Evolutionary conservation across 2,329 filamentous ascomycete genomes (phyloP), one percentile per base, ranked within the genome.

Genomic region (Parastagonospora avenae): DNA sequence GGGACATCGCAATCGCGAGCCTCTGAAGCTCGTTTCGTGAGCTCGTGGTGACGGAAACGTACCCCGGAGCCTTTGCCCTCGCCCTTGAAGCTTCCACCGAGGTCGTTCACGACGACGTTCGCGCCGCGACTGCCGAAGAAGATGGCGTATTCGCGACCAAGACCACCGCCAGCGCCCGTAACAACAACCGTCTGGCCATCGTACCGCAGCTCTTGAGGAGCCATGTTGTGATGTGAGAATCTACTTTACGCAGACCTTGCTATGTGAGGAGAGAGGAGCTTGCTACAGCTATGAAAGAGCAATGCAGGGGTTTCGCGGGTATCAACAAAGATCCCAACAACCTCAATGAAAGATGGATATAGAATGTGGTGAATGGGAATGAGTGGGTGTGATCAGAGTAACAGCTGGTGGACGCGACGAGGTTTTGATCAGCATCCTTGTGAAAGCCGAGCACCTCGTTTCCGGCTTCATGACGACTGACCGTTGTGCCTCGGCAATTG

Each of bases 21-120:
- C 19, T 24, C 19, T 24, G 19, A 24, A 3, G 5, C 19, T 24
- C 19, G 19, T 24, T 24, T 24, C 5, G 5, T 5, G 19, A 24
- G 19, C 19, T 24, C 19, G 19, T 24, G 19, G 19, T 24, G 19
- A 31, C 24, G 24, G n/a, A 29, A 27, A 65, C 80, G 63, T 78
- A 96, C 92, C 85, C 91, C 95, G 74, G 85, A 86, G 36, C 90
- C 93, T 64, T 83, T 86, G 53, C 92, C 93, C 79, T 97, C 92
- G 64, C 94, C 93, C 77, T 94, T 93, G 82, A 94, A 92, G 40
- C 92, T 94, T 43, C 85, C 91, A 57, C 94, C 94, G 44, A 97
- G 84, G 74, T 99, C 94, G 76, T 99, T 99, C 67, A 99, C 94
- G 41, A 99, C 93, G 65, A 96, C 90, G 76, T 89, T 95, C 64